Base-by-base conservation (phyloP, 148 eudicot genomes). In the Chenopodium formosanum region DNA sequence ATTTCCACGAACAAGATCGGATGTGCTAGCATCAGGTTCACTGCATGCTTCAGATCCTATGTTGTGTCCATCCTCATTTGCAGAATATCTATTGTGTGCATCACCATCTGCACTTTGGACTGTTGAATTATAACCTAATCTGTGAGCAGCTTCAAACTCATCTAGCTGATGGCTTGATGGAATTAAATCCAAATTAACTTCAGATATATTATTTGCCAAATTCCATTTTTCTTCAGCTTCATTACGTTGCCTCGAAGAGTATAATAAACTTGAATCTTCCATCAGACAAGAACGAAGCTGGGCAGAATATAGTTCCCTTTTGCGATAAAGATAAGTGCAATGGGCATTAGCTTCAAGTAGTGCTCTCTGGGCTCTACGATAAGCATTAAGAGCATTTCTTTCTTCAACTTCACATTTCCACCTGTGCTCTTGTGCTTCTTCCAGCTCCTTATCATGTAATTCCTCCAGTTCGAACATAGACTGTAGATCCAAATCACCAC, bases 381-480 rank as follows among this genome's bases (percentile, higher is more conserved):
- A 92, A 80, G 89, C 88, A 79, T 83, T 89, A 23, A 89, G 85
- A 79, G 97, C 97, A 80, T 84, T 90, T 82, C 89, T 88, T 84
- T 92, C 97, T 78, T 92, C 94, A 74, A 90, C 73, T 86, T 92
- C 97, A 83, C 97, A 91, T 79, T 84, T 88, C 58, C 80, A 90
- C 48, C 97, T 89, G 77, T 88, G 86, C 82, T 90, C 94, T 79
- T 91, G 97, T 47, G 94, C 97, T 85, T 90, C 90, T 79, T 92
- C 94, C 83, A 92, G 84, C 89, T 91, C 91, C 82, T 91, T 92
- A 75, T 92, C 93, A 80, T 88, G 89, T 84, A 86, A 84, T 62
- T 90, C 94, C 80, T 90, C 97, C 22, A 84, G 22, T 47, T 90
- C 89, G 73, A 92, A 65, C 58, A 91, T 76, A 71, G 92, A 84